Evolutionary conservation across 1,284 basidiomycete genomes (phyloP).

Genomic region (Exobasidium rhododendri): DNA sequence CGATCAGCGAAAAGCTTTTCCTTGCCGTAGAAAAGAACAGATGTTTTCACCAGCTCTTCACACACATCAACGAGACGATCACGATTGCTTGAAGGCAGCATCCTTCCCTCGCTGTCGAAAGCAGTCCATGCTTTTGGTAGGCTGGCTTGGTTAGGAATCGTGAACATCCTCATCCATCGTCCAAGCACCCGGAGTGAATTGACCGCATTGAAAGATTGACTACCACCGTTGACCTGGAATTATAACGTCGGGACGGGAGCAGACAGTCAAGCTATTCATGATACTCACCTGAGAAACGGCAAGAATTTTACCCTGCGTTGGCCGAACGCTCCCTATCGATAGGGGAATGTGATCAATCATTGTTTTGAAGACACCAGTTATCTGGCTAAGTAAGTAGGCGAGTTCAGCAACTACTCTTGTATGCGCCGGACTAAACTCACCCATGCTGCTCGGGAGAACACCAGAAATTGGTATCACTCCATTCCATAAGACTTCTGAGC

Average conservation of each 20-base stretch:
- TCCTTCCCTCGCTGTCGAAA: constrained; percentile 47
- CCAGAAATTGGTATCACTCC: constrained; percentile 54
- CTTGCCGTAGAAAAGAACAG: constrained; percentile 44
- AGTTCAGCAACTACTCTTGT: not conserved
- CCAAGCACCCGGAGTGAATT: constrained; percentile 55
- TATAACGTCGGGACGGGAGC: not conserved
- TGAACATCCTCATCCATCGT: constrained; percentile 55
- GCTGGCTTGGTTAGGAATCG: constrained; percentile 51
- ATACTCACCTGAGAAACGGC: constrained; percentile 32
- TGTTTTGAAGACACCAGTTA: constrained; percentile 57
- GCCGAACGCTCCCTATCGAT: constrained; percentile 53
- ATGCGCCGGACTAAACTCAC: not conserved
- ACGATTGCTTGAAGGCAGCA: constrained; percentile 55
- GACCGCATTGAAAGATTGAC: constrained; percentile 56
- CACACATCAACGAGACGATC: constrained; percentile 57
- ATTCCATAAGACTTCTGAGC: constrained; percentile 12
- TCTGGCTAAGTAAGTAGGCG: constrained; percentile 18
- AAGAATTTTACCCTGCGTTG: constrained; percentile 47
- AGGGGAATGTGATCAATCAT: constrained; percentile 50
- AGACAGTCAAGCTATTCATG: no score
- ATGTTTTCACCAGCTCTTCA: constrained; percentile 55
- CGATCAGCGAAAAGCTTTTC: constrained; percentile 47
- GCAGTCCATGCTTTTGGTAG: constrained; percentile 56
- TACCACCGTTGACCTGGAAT: constrained; percentile 49
- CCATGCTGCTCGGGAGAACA: constrained; percentile 56